Evolutionary conservation across 2,329 filamentous ascomycete species (phyloP), one percentile per base, ranked within the genome.

Genomic region (Ascosphaera apis): DNA sequence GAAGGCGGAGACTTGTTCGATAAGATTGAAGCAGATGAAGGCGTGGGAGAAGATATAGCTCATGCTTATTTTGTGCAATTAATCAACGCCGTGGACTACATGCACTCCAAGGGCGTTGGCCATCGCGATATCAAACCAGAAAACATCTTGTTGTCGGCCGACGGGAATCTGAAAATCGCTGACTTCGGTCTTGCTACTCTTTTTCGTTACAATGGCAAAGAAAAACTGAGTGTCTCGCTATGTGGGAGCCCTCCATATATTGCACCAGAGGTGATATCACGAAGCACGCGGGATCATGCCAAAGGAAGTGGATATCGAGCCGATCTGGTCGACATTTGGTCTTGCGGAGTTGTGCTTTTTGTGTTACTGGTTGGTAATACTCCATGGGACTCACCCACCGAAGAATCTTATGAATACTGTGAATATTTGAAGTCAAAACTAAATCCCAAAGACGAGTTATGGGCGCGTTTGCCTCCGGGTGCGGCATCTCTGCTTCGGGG

Each of bases 221-320:
- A 71, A 43, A 91, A 93, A 55, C 61, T 74, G 41, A 91, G 81
- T 50, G 72, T 74, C 11, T 92, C 86, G 2, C 77, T 95, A 44
- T 98, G 88, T 50, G 88, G 88, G 4, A 92, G 83, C 47, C 88
- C 88, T 15, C 88, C 88, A 1, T 98, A 98, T 49, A 93, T 98
- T 48, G 88, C 88, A 1, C 88, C 91, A 1, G 88, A 98, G 56
- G 88, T 98, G 18, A 58, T 75, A 13, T 58, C 53, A 13, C 66
- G 66, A 33, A 62, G 57, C 36, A 55, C 60, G 56, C 40, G 76
- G 62, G 51, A 48, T 3, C 57, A 61, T 41, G 49, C 50, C 5
- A 58, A 57, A 40, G 58, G 57, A 2, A 34, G 44, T 11, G 61
- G 61, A 5, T 66, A 66, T 41, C 53, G 55, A 19, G 74, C 84